Evolutionary conservation across 1,284 basidiomycete species (phyloP), one percentile per base, ranked within the genome.

Genomic region (Neonothopanus nambi): DNA sequence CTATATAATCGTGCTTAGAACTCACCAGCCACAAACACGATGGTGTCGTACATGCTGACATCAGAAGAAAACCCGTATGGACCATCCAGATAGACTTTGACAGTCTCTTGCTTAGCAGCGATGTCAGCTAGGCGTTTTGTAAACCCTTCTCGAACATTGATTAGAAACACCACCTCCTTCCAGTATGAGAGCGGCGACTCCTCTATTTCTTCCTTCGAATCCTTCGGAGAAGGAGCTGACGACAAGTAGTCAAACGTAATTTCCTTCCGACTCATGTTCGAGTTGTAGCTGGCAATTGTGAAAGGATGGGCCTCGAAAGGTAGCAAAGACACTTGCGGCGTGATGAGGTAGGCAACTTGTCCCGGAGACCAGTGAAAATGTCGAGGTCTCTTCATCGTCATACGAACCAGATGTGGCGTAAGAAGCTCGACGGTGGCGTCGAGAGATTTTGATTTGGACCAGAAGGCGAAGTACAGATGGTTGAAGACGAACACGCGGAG

Each of bases 261-360:
- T 33, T 33, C 30, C 30, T 33, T 33, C 30, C 4, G 9, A 33
- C 30, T 53, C 23, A 55, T 41, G 38, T 51, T 55, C 11, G 51
- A 54, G 7, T 57, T 45, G 41, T 63, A 59, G 38, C 77, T 67
- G 39, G 71, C 77, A 50, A 84, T 79, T 0, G 82, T 83, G 63
- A 84, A 82, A 3, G 81, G 80, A 59, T 84, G 82, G 6, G 76
- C 72, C 62, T 83, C 76, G 52, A 77, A 70, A 5, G 75, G 70
- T 13, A 72, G 64, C 4, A 62, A 61, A 4, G 77, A 74, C 17
- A 78, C 61, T 7, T 63, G 58, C 1, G 82, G 81, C 56, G 81
- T 72, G 9, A 75, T 73, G 37, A 84, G 66, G 62, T 77, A 82
- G 3, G 73, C 76, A 57, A 77, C 78, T 62, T 88, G 85, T 1